Conservation (phyloP, 1,139 yeast genomes). For the Candida neerlandica region DNA sequence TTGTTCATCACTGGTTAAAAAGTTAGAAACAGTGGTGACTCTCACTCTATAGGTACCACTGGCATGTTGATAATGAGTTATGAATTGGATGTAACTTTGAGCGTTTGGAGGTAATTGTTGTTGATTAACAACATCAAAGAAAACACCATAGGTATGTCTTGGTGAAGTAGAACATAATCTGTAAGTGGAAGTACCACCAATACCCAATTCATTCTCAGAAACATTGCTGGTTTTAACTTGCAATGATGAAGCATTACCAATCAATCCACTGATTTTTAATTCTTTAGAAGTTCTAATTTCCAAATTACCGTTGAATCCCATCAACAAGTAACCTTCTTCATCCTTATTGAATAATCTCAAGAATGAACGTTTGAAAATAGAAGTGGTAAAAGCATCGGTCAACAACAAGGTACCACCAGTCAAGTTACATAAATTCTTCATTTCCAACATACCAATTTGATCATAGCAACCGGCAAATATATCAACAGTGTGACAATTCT, state of each 20-base stretch:
- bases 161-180: constrained; percentile 83
- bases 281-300: constrained; percentile 90
- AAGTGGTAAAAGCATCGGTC: constrained; percentile 94
- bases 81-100: constrained; percentile 66
- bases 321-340: constrained; percentile 75
- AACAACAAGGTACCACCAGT: constrained; percentile 94
- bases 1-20: constrained; percentile 54
- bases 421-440: constrained; percentile 83
- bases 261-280: constrained; percentile 86
- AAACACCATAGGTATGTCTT: constrained; percentile 80
- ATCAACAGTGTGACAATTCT: constrained; percentile 86
- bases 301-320: constrained; percentile 87
- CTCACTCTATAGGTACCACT: constrained; percentile 84
- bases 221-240: constrained; percentile 67
- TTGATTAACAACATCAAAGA: constrained; percentile 78
- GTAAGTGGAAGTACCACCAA: constrained; percentile 91
- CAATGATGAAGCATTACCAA: constrained; percentile 88
- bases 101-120: constrained; percentile 49
- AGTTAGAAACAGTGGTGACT: constrained; percentile 84
- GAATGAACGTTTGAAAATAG: constrained; percentile 93
- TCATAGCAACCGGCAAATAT: constrained; percentile 97
- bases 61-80: constrained; percentile 78
- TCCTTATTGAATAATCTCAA: constrained; percentile 79
- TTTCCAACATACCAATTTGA: constrained; percentile 96
- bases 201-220: constrained; percentile 90